These are phyloP conservation scores for Phoma sp. DNA, from an alignment of 2,329 filamentous ascomycete species.

Conservation along the genomic window DNA sequence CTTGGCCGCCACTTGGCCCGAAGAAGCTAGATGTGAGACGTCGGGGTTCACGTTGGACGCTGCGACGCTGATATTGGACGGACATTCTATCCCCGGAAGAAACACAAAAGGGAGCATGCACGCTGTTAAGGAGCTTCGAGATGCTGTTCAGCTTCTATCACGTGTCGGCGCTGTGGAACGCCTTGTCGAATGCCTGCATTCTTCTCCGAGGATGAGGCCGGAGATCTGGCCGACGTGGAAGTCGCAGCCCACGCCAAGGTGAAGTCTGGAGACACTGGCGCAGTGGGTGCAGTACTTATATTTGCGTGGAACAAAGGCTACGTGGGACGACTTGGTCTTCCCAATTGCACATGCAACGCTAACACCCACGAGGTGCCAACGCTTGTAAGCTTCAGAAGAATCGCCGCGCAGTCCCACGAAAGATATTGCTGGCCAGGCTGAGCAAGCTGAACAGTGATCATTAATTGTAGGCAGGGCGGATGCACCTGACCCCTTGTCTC, in stretches of 20 bases:
- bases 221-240: not conserved
- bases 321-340: not conserved
- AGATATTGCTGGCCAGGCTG: not conserved
- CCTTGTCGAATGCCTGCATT: not conserved
- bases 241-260: not conserved
- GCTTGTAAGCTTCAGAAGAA: not conserved
- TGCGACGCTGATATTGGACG: conserved; percentile 16
- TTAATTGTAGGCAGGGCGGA: not conserved
- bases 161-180: conserved; percentile 1
- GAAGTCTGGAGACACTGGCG: not conserved
- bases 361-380: not conserved
- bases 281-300: not conserved
- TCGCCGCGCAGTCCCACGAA: not conserved
- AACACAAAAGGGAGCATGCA: not conserved
- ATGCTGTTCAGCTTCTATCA: not conserved
- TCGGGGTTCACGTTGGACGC: conserved; percentile 16
- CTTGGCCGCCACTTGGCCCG: conserved; percentile 7
- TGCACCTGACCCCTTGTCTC: not conserved
- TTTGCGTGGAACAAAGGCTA: not conserved
- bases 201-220: conserved; percentile 4
- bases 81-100: not conserved
- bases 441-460: not conserved
- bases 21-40: conserved; percentile 3
- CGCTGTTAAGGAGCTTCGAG: not conserved
- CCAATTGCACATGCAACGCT: not conserved